A percentile compares a stretch with the other conserved stretches of the same genome.
Evolutionary conservation across 75 land plant genomes (phyloP).

Genomic region (Pinus albicaulis): DNA sequence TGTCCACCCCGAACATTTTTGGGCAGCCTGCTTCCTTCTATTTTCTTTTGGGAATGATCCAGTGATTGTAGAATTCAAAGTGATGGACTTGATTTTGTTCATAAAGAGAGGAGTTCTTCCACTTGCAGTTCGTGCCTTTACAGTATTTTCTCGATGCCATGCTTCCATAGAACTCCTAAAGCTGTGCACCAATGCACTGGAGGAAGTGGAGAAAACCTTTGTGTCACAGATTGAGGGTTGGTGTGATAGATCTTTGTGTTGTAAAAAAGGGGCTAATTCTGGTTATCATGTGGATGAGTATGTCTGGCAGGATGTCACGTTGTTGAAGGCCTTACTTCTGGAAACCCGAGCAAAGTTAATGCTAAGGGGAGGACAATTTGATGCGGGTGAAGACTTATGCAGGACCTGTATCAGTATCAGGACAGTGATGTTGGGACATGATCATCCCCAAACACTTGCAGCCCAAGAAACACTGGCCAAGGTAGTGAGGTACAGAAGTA

Average conservation of each 20-base stretch:
- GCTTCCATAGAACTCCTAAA: constrained; percentile 81
- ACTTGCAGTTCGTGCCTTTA: constrained; percentile 68
- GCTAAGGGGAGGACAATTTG: constrained; percentile 82
- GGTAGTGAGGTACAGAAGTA: constrained; percentile 63
- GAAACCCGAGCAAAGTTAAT: constrained; percentile 86
- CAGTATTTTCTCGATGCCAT: constrained; percentile 68
- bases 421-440: constrained; percentile 87
- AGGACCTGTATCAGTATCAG: constrained; percentile 87
- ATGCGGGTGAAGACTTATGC: constrained; percentile 79
- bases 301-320: constrained; percentile 85
- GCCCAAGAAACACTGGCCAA: constrained; percentile 89
- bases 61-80: constrained; percentile 68
- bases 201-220: constrained; percentile 87
- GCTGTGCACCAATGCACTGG: constrained; percentile 69
- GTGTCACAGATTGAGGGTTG: constrained; percentile 67
- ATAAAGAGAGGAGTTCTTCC: constrained; percentile 73
- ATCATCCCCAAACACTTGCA: constrained; percentile 73
- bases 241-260: constrained; percentile 72
- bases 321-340: constrained; percentile 79
- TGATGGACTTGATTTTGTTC: constrained; percentile 64
- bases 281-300: constrained; percentile 68
- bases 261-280: constrained; percentile 40
- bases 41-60: constrained; percentile 85
- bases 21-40: constrained; percentile 80
- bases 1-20: constrained; percentile 60